Base-by-base conservation (phyloP, 257 asterid species). In the Hygrophila difformis region DNA sequence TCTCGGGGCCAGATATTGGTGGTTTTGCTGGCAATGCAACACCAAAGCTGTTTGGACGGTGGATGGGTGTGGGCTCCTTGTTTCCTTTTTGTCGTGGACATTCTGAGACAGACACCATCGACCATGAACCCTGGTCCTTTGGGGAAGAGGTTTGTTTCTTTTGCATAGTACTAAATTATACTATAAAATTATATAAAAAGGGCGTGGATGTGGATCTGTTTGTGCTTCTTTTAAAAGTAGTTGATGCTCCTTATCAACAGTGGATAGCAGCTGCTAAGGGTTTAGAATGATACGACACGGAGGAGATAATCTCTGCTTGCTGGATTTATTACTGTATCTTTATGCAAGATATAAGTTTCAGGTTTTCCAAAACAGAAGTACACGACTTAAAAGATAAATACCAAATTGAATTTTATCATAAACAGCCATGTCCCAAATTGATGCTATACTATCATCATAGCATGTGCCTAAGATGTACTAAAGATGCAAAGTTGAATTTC, bases 71-170 rank as follows among this genome's bases (percentile, higher is more conserved):
- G 33, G 96, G 92, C 20, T 51, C 98, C 47, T 47, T 91, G 86
- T 86, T 91, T 69, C 98, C 98, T 34, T 91, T 91, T 61, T 86
- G 88, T 53, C 96, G 96, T 55, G 98, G 92, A 8, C 98, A 91
- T 69, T 91, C 98, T 49, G 96, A 86, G 63, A 60, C 59, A 3
- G 92, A 62, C 57, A 86, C 94, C 9, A 31, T 47, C 22, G 87
- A 86, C 70, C 98, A 91, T 6, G 98, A 91, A 60, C 98, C 98
- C 45, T 91, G 98, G 98, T 91, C 96, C 28, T 91, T 91, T 31
- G 96, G 98, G 19, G 79, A 66, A 65, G 98, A 91, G 96, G 98
- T 91, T 49, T 36, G 75, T 52, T 49, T 44, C 40, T 60, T 56
- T 12, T 12, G 29, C 34, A 2, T 55, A 42, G 28, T 34, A 17